A percentile compares a stretch with the other conserved stretches of the same genome.
Evolutionary conservation across 2,329 filamentous ascomycete species (phyloP).

Genomic region (Sporothrix dimorphospora): DNA sequence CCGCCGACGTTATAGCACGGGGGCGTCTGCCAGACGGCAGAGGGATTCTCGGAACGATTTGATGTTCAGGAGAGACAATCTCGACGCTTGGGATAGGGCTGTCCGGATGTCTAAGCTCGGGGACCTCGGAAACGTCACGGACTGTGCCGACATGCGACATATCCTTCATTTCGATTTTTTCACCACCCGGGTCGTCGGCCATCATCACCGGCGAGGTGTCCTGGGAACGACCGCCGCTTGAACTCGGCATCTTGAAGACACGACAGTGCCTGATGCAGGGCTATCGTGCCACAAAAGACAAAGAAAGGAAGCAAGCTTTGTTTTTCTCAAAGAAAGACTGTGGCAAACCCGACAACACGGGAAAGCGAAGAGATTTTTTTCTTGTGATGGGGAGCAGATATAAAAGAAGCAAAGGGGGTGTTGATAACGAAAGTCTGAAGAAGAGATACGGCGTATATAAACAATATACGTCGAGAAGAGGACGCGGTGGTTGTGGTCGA

Average conservation of each 20-base stretch:
- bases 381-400: background rate
- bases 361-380: background rate
- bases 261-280: background rate
- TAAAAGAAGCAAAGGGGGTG: background rate
- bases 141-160: background rate
- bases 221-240: background rate
- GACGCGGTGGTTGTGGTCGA: too few relatives aligned
- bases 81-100: background rate
- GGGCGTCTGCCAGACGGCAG: background rate
- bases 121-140: background rate
- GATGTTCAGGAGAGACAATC: background rate
- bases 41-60: background rate
- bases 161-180: background rate
- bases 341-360: background rate
- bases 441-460: background rate
- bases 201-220: background rate
- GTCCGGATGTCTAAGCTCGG: background rate
- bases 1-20: background rate
- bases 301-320: background rate
- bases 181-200: background rate
- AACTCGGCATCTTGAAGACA: background rate
- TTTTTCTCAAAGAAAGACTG: background rate
- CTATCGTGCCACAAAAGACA: background rate
- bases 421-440: background rate
- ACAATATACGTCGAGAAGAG: too few relatives aligned